Evolutionary conservation across 371 early-diverging fungal species (phyloP), one percentile per base, ranked within the genome.

Genomic region (Capillidium rhysosporum): DNA sequence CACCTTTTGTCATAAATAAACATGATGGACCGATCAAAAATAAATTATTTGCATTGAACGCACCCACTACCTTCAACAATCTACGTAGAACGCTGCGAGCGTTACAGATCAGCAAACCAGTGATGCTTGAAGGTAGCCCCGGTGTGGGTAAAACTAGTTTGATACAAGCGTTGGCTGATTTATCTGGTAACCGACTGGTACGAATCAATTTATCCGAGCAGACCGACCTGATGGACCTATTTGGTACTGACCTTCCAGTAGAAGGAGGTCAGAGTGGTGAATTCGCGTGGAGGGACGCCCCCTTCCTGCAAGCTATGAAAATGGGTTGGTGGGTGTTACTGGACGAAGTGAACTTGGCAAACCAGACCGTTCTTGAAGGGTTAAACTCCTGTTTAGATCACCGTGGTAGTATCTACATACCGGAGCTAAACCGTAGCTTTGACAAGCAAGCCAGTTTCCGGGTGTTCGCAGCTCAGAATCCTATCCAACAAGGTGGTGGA

Each of bases 381-480:
- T 66, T 98, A 31, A 84, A 85, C 49, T 87, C 91, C 0, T 65
- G 98, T 38, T 67, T 99, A 49, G 90, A 98, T 61, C 74, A 79
- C 56, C 74, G 82, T 2, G 65, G 80, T 29, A 84, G 83, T 23
- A 82, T 87, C 21, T 64, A 92, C 39, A 64, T 89, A 4, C 67
- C 95, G 56, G 77, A 88, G 1, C 96, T 93, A 62, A 79, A 88
- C 29, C 96, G 95, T 43, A 93, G 90, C 62, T 80, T 77, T n/a
- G 76, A 79, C 52, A 86, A 86, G 20, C 76, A 98, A 67, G 82
- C 84, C 23, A 82, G 86, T 52, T 99, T 99, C 73, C 76, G 93
- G 7, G 69, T 99, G 4, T 98, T 99, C 68, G 97, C 92, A 0
- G 98, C 98, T 67, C 99, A 99, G 98, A 99, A 99, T 69, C 99